Evolutionary conservation across 805 yeast genomes (phyloP).

Genomic region (Candida parachauliodes): DNA sequence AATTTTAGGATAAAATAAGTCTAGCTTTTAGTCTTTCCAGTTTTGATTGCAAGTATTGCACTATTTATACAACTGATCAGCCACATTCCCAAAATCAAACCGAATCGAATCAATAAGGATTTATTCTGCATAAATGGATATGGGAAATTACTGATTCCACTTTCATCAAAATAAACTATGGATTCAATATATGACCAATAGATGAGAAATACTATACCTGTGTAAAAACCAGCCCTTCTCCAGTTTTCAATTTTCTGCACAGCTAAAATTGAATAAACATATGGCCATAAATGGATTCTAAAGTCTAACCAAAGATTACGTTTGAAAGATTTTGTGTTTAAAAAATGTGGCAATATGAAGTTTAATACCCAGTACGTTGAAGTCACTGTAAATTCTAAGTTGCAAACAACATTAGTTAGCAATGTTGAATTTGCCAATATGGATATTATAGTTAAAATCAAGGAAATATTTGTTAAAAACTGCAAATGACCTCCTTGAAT

Average conservation of each 20-base stretch:
- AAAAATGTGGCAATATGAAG: conserved; percentile 13
- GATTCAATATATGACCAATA: conserved; percentile 16
- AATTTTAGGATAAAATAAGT: too few species aligned
- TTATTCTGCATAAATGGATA: conserved; percentile 11
- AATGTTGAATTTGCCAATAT: not conserved
- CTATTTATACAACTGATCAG: conserved; percentile 7
- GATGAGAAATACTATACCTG: conserved; percentile 1
- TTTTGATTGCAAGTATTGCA: too few species aligned
- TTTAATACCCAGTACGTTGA: conserved; percentile 20
- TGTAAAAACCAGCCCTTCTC: conserved; percentile 2
- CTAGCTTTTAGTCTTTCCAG: too few species aligned
- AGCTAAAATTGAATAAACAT: conserved; percentile 12
- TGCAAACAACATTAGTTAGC: conserved; percentile 11
- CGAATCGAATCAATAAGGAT: not conserved
- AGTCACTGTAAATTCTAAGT: conserved; percentile 22
- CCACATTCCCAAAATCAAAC: conserved; percentile 7
- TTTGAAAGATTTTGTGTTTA: conserved; percentile 15
- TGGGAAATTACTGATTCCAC: conserved; percentile 7
- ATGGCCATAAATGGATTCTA: conserved; percentile 23
- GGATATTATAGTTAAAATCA: conserved; percentile 8
- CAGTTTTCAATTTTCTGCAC: not conserved
- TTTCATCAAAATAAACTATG: conserved; percentile 14
- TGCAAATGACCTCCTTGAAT: conserved; percentile 20
- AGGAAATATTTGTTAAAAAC: conserved; percentile 21
- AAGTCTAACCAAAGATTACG: conserved; percentile 17